Conservation (phyloP, 352 stramenopile genomes). For the Pythium dissimile region DNA sequence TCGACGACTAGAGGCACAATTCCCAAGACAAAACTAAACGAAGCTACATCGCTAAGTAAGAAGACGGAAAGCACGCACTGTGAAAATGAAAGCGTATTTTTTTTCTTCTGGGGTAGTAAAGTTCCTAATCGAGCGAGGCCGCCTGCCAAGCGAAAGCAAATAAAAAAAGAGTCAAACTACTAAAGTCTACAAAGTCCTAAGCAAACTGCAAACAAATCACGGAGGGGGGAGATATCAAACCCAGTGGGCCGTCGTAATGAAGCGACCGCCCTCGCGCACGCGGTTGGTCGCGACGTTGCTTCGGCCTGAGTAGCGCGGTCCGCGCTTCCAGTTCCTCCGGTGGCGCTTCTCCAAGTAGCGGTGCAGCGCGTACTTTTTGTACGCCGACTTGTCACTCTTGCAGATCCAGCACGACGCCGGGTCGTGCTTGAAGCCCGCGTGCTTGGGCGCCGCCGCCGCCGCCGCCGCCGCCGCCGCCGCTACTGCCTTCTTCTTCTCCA, state of each 20-base stretch:
- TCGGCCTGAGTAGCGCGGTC: constrained; percentile 72
- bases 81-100: no score
- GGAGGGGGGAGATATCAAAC: constrained; percentile 35
- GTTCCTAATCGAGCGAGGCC: no score
- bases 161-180: no score
- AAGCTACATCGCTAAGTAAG: not conserved
- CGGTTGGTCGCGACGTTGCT: constrained; percentile 77
- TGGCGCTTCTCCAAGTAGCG: constrained; percentile 80
- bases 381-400: constrained; percentile 78
- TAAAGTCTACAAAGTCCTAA: no score
- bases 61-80: no score
- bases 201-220: constrained; percentile 2
- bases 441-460: constrained; percentile 17
- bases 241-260: constrained; percentile 81
- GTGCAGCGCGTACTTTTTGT: constrained; percentile 80
- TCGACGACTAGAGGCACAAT: constrained; percentile 45
- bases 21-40: not conserved
- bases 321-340: constrained; percentile 82
- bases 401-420: constrained; percentile 83
- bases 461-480: no score
- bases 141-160: no score
- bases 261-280: constrained; percentile 78
- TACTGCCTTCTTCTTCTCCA: constrained; percentile 40
- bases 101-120: no score
- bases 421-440: constrained; percentile 57